phyloP scores from a whole-genome alignment of 2,329 filamentous ascomycete species.

The Cladorrhinum sp. region DNA sequence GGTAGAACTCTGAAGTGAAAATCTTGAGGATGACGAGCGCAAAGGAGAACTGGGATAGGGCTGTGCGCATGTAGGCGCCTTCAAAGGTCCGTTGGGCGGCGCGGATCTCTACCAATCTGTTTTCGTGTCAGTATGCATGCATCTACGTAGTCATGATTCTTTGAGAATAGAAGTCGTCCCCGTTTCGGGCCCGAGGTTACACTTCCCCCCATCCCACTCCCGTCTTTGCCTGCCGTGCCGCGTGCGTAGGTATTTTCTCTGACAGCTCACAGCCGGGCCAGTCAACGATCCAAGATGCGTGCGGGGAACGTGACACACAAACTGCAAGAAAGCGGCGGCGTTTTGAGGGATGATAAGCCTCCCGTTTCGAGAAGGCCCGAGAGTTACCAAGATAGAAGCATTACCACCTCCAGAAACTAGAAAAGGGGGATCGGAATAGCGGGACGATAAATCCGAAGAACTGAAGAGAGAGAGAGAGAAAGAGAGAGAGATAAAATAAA shows the following conservation, averaged over 20 bases:
- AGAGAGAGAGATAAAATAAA: background rate
- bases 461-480: too few species aligned
- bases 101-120: constrained; percentile 81
- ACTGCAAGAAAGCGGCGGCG: background rate
- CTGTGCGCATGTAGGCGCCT: constrained; percentile 92
- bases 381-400: background rate
- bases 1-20: constrained; percentile 94
- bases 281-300: background rate
- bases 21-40: constrained; percentile 93
- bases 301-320: background rate
- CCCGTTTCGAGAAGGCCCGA: background rate
- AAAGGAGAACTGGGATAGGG: constrained; percentile 92
- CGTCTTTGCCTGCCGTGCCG: background rate
- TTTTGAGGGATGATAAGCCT: background rate
- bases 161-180: background rate
- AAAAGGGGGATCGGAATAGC: background rate
- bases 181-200: background rate
- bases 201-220: background rate
- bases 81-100: constrained; percentile 96
- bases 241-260: background rate
- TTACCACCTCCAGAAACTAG: background rate
- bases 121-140: background rate
- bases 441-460: background rate
- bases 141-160: background rate
- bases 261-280: background rate